phyloP scores from a whole-genome alignment of 352 stramenopile genomes.

The Globisporangium takayamanum region DNA sequence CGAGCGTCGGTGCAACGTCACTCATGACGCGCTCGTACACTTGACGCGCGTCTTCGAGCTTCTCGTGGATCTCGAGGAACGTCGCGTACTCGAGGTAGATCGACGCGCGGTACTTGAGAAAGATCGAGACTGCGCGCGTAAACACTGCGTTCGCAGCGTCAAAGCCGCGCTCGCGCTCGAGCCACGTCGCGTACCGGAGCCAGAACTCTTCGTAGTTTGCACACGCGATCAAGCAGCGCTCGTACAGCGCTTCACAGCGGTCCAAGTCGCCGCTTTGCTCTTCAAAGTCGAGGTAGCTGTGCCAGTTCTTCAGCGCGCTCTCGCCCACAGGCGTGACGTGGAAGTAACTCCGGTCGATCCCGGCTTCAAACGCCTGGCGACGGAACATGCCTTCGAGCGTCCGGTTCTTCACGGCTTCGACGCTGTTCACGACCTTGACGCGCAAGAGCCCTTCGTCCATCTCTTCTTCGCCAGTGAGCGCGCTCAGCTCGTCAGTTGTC shows the following conservation, averaged over 20 bases:
- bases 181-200: constrained; percentile 65
- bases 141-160: constrained; percentile 59
- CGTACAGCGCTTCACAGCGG: constrained; percentile 65
- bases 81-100: constrained; percentile 72
- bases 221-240: constrained; percentile 75
- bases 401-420: constrained; percentile 69
- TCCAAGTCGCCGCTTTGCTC: constrained; percentile 39
- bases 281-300: constrained; percentile 76
- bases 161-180: constrained; percentile 46
- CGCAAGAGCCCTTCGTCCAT: constrained; percentile 73
- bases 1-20: constrained; percentile 50
- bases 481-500: constrained; percentile 54
- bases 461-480: constrained; percentile 45
- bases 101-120: constrained; percentile 63
- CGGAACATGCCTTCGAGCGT: constrained; percentile 54
- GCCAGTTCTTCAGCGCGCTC: constrained; percentile 70
- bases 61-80: constrained; percentile 59
- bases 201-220: constrained; percentile 83
- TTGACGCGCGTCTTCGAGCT: constrained; percentile 39
- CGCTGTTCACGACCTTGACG: constrained; percentile 76
- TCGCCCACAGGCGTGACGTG: constrained; percentile 69
- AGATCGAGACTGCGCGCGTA: constrained; percentile 51
- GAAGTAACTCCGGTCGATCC: constrained; percentile 78
- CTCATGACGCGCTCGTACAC: constrained; percentile 53
- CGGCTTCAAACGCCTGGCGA: constrained; percentile 65